phyloP scores from a whole-genome alignment of 2,329 filamentous ascomycete genomes.

The Penicillium hesseltinei region DNA sequence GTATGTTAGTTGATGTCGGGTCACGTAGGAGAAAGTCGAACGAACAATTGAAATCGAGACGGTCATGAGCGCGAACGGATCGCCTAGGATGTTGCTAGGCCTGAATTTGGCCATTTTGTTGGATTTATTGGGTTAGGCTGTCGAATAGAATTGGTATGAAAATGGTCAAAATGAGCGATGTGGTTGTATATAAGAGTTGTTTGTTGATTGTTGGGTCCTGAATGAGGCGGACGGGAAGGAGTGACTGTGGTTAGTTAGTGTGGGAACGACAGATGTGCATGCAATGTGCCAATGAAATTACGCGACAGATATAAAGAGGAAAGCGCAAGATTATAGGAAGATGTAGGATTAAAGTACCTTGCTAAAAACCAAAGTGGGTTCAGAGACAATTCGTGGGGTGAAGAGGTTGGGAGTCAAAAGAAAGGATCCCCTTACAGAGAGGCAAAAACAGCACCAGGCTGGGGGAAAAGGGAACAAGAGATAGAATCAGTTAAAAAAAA shows the following conservation, averaged over 20 bases:
- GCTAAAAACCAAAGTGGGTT: conserved; percentile 13
- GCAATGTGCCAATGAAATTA: background rate
- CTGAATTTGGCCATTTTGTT: conserved; percentile 58
- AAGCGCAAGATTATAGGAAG: background rate
- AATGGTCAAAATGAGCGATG: conserved; percentile 23
- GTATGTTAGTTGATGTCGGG: conserved; percentile 12
- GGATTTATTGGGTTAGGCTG: conserved; percentile 12
- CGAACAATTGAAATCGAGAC: conserved; percentile 87
- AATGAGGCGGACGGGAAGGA: conserved; percentile 8
- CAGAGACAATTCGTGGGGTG: conserved; percentile 12
- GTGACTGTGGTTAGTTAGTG: conserved; percentile 4
- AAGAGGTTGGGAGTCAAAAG: conserved; percentile 16
- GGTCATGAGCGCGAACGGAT: conserved; percentile 93
- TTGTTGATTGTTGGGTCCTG: conserved; percentile 1
- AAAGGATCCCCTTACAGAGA: conserved; percentile 20
- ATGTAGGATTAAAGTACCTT: conserved; percentile 17
- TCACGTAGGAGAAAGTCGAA: conserved; percentile 26
- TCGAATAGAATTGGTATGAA: conserved; percentile 20
- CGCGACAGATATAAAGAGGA: background rate
- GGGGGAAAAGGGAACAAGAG: conserved; percentile 21
- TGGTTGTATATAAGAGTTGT: conserved; percentile 4
- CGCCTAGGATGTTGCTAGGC: conserved; percentile 86
- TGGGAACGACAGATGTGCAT: background rate
- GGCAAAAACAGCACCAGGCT: conserved; percentile 30
- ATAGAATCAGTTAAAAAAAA: conserved; percentile 7